Base-by-base conservation (phyloP, 2,329 filamentous ascomycete species). In the Fusarium sp. region DNA sequence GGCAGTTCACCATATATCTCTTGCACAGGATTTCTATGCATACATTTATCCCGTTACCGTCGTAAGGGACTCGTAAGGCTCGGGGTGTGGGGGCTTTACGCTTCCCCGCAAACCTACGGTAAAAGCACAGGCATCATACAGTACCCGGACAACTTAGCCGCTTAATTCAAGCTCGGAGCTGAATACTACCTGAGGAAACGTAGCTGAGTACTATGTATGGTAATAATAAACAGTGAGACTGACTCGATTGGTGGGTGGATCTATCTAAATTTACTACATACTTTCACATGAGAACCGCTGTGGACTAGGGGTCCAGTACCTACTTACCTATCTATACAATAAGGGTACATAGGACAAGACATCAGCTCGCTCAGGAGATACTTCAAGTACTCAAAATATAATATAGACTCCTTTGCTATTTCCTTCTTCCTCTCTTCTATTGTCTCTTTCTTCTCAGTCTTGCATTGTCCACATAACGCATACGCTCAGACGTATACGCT, bases 241-340 rank as follows among this genome's bases (percentile, higher is more conserved):
- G 45, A 54, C 44, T 53, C 25, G 14, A 39, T 42, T 35, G 51
- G 54, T 50, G 53, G 51, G 54, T 49, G 53, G 56, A 43, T 43
- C 48, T 53, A 43, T 43, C 48, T 53, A 14, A 6, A 17, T 37
- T 49, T 42, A 51, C 33, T 31, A 23, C 32, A 23, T 4, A 19
- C 19, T 63, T 49, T 65, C 45, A 58, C 52, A 60, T 63, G 62
- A 65, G 62, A 65, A 63, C 62, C 62, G 56, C 41, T 65, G 37
- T 46, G 57, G 53, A 25, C 55, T 38, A 41, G 57, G 57, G 32
- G 47, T 37, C 47, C 21, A 37, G n/a, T 10, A 27, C 33, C 10
- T 31, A n/a, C n/a, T n/a, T n/a, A n/a, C n/a, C n/a, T n/a, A n/a
- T n/a, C n/a, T n/a, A 4, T 19, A 19, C 19, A 19, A 11, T 10